Evolutionary conservation across 371 early-diverging fungal genomes (phyloP).

Genomic region (Syncephalis plumigaleata): DNA sequence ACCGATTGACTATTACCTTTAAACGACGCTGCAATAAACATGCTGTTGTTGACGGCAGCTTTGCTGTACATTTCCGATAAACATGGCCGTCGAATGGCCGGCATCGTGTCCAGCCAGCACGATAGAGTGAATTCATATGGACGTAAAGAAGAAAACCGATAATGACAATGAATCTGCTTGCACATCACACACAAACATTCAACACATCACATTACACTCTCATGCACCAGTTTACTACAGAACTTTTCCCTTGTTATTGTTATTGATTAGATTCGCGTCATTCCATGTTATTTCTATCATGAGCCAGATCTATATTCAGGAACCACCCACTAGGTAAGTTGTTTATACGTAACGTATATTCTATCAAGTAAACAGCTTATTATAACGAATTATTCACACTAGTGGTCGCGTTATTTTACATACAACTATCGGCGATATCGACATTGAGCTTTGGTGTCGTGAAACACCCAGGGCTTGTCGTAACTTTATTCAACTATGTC

Average conservation of each 20-base stretch:
- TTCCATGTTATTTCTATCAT: conserved; percentile 14
- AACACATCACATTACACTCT: too few species aligned
- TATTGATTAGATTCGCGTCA: background rate
- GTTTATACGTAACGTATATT: background rate
- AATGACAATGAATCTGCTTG: too few species aligned
- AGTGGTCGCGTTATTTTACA: conserved; percentile 82
- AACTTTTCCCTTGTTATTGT: background rate
- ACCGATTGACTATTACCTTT: too few species aligned
- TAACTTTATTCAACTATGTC: conserved; percentile 82
- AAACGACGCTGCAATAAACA: too few species aligned
- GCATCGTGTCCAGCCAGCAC: too few species aligned
- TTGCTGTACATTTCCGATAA: too few species aligned
- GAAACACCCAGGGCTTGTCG: conserved; percentile 81
- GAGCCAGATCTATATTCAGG: conserved; percentile 54
- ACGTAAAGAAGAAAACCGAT: too few species aligned
- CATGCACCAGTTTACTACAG: too few species aligned
- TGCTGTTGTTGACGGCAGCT: too few species aligned
- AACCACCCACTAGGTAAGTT: conserved; percentile 46
- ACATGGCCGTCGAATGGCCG: too few species aligned
- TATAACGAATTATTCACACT: background rate
- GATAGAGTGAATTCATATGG: too few species aligned
- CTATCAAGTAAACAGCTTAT: background rate
- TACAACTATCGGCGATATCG: conserved; percentile 75
- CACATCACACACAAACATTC: too few species aligned
- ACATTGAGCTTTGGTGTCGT: conserved; percentile 86